Conservation (phyloP, 1,284 basidiomycete species). For the Leccinum variabile region DNA sequence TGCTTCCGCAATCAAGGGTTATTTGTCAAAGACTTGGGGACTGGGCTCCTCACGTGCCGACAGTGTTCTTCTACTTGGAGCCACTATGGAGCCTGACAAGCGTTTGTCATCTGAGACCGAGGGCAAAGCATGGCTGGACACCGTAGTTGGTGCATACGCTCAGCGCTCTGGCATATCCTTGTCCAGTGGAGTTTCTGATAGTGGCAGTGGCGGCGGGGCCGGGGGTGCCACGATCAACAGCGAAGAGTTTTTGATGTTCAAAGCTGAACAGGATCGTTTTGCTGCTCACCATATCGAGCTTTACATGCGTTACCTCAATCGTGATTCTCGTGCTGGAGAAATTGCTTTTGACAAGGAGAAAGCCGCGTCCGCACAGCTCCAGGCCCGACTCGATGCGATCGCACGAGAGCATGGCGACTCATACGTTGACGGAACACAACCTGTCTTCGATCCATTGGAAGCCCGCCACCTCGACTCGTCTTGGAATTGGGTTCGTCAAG, state of each 20-base stretch:
- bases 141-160: constrained; percentile 82
- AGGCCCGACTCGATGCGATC: constrained; percentile 87
- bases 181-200: constrained; percentile 63
- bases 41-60: constrained; percentile 88
- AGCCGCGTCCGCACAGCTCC: constrained; percentile 68
- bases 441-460: constrained; percentile 91
- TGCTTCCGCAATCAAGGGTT: constrained; percentile 85
- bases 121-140: constrained; percentile 92
- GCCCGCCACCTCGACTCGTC: constrained; percentile 97
- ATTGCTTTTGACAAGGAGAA: constrained; percentile 88
- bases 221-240: constrained; percentile 92
- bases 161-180: constrained; percentile 86
- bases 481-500: constrained; percentile 99
- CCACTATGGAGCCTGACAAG: constrained; percentile 92
- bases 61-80: constrained; percentile 86
- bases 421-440: constrained; percentile 84
- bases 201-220: constrained; percentile 58
- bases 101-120: constrained; percentile 90
- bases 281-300: constrained; percentile 93
- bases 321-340: constrained; percentile 90
- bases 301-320: constrained; percentile 93
- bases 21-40: constrained; percentile 92
- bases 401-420: constrained; percentile 53
- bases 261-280: constrained; percentile 89
- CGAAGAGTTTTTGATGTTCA: constrained; percentile 97